These are phyloP conservation scores for Pisolithus microcarpus DNA, from an alignment of 768 basidiomycete species.

Conservation along the genomic window DNA sequence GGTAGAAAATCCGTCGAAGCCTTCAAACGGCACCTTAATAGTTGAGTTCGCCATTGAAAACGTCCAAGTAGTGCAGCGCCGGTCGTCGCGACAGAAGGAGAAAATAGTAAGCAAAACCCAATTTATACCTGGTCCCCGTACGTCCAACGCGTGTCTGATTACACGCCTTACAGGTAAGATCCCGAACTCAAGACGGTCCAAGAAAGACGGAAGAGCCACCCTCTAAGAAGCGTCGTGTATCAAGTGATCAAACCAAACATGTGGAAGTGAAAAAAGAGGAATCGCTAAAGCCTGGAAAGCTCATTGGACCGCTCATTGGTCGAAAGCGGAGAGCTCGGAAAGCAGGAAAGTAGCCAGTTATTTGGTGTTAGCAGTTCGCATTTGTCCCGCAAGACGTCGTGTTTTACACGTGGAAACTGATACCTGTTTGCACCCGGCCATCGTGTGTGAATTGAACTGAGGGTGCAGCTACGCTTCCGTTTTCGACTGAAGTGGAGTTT, in stretches of 20 bases:
- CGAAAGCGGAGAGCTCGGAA: conserved; percentile 71
- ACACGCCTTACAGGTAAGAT: conserved; percentile 5
- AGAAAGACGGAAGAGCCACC: conserved; percentile 26
- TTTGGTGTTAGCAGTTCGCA: neutral
- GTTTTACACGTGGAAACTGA: neutral
- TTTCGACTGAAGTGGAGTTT: no score
- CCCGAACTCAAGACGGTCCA: conserved; percentile 7
- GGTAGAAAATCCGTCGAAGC: conserved; percentile 33
- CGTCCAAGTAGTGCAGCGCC: conserved; percentile 76
- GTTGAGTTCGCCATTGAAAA: conserved; percentile 98
- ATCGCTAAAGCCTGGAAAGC: conserved; percentile 28
- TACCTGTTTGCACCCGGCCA: no score
- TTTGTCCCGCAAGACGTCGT: neutral
- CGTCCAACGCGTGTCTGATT: neutral
- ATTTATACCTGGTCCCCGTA: neutral
- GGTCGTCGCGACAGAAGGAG: conserved; percentile 47
- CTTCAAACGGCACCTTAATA: conserved; percentile 50
- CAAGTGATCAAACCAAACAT: conserved; percentile 18
- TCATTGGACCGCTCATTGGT: conserved; percentile 68
- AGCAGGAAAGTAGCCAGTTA: conserved; percentile 14
- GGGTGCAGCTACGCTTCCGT: no score
- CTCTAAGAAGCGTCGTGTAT: conserved; percentile 35
- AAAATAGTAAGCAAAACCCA: conserved; percentile 15
- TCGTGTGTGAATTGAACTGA: no score
- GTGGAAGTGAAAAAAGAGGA: conserved; percentile 11